Base-by-base conservation (phyloP, 352 stramenopile species). In the Globisporangium heterothallicum region DNA sequence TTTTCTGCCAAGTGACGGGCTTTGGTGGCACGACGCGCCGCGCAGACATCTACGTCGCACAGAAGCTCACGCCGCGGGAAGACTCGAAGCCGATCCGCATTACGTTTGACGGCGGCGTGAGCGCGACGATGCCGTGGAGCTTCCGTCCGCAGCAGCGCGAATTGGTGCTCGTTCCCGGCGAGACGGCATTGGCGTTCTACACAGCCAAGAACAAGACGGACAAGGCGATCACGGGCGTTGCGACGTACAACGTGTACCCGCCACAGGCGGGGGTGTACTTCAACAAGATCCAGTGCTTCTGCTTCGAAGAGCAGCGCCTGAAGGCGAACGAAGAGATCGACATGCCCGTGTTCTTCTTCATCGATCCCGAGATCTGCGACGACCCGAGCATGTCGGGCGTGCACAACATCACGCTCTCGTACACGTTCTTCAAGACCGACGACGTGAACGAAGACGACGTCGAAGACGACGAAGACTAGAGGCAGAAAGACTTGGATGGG, bases 221-320 rank as follows among this genome's bases (percentile, higher is more conserved):
- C 64, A 97, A 98, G 67, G 80, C 96, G 22, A 98, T 99, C 52
- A 99, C 96, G 29, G 97, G 97, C 49, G 97, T 99, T 24, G 95
- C 96, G n/a, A 99, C 97, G 24, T 99, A 99, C 81, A 99, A 99
- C 71, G 97, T 99, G 47, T 97, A 98, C 63, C 97, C 97, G 30
- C 94, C 95, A 24, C 97, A 98, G 52, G 80, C 86, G 6, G 74
- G 97, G 25, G 80, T 99, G 32, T 99, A 99, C 71, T 99, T 99
- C 70, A 99, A 99, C 81, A 99, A 99, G 74, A 99, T 99, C 65
- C 97, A 99, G 77, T 99, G 97, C 70, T 99, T 99, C 72, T 99
- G 97, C 70, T 99, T 99, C 63, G 97, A 99, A 68, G 96, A 99
- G 74, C 97, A 99, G 70, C 81, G 97, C 16, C 74, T 99, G 6